These are phyloP conservation scores for Kalanchoe fedtschenkoi DNA, from an alignment of 164 flowering plant species.

Conservation along the genomic window DNA sequence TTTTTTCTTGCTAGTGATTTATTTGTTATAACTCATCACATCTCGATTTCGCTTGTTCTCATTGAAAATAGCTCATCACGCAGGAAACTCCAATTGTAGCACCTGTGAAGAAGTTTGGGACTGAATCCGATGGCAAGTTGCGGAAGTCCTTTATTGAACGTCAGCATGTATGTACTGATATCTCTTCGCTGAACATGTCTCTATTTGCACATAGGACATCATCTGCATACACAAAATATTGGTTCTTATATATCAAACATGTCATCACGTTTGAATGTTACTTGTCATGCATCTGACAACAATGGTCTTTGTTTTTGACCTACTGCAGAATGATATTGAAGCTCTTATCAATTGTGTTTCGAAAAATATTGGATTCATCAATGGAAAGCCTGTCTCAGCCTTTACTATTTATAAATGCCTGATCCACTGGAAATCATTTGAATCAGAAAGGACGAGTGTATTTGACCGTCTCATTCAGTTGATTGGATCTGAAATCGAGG, in stretches of 20 bases:
- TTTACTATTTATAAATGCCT: slow-evolving; percentile 50
- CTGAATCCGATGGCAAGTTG: slow-evolving; percentile 49
- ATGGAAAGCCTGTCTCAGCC: slow-evolving; percentile 51
- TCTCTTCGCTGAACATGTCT: neutral
- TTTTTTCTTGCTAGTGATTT: neutral
- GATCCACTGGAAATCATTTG: slow-evolving; percentile 53
- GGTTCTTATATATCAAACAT: no score
- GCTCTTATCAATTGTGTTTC: slow-evolving; percentile 71
- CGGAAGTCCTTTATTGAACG: slow-evolving; percentile 58
- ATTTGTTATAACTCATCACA: no score
- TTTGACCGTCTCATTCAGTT: slow-evolving; percentile 53
- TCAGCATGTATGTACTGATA: slow-evolving; percentile 80
- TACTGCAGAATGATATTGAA: slow-evolving; percentile 77
- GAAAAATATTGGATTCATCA: slow-evolving; percentile 74
- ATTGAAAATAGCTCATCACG: slow-evolving; percentile 1
- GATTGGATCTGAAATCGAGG: slow-evolving; percentile 57
- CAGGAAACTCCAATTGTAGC: slow-evolving; percentile 58
- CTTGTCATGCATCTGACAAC: no score
- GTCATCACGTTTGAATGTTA: no score
- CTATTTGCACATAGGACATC: no score
- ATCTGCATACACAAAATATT: no score
- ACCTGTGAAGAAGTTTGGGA: slow-evolving; percentile 38
- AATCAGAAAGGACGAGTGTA: slow-evolving; percentile 47
- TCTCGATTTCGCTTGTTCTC: no score
- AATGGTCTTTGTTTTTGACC: no score